phyloP scores from a whole-genome alignment of 2,329 filamentous ascomycete species.

The Sporothrix euskadiensis region DNA sequence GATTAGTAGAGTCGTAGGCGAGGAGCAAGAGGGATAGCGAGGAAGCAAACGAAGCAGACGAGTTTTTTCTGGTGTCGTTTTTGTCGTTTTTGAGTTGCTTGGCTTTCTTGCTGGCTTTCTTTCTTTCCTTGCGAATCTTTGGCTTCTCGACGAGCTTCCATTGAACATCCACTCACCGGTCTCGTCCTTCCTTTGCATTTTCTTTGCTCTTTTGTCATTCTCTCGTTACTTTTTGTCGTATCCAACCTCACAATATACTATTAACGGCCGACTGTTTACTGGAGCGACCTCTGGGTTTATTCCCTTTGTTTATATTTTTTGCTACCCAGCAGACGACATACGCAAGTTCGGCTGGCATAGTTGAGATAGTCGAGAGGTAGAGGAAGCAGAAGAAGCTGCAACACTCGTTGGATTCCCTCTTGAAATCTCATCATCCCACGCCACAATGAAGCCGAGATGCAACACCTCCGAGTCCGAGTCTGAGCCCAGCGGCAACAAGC shows the following conservation, averaged over 20 bases:
- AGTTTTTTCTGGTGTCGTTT: conserved; percentile 9
- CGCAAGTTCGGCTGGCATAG: neutral
- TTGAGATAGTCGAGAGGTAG: neutral
- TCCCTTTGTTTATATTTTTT: neutral
- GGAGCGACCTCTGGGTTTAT: neutral
- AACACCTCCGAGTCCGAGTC: conserved; percentile 25
- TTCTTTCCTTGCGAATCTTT: neutral
- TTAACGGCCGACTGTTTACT: neutral
- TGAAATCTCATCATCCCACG: neutral
- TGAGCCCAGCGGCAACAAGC: conserved; percentile 14
- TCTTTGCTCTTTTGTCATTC: neutral
- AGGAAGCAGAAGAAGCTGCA: neutral
- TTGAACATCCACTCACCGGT: neutral
- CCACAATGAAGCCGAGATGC: conserved; percentile 22
- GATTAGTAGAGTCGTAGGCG: conserved; percentile 14
- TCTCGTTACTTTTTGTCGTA: neutral
- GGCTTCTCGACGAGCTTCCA: neutral
- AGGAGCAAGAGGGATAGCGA: neutral
- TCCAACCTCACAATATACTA: neutral
- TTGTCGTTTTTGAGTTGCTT: neutral
- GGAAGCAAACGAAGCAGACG: conserved; percentile 5
- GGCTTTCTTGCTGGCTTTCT: conserved; percentile 5
- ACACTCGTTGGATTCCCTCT: neutral
- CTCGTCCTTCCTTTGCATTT: neutral
- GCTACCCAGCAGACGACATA: neutral